phyloP scores from a whole-genome alignment of 306 rosid species.

The Prunus mume region DNA sequence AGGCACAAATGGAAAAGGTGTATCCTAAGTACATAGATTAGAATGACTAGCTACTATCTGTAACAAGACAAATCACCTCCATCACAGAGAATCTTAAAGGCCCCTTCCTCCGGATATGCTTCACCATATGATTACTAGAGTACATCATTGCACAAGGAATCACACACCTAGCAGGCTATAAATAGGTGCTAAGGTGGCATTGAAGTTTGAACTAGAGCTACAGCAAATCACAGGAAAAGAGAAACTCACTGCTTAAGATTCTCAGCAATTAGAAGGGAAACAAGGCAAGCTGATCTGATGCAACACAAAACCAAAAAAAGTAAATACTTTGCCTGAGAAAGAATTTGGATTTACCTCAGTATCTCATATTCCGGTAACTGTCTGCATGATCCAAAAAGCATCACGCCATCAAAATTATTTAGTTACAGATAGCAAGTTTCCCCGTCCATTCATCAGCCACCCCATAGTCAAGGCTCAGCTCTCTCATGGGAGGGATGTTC shows the following conservation, averaged over 20 bases:
- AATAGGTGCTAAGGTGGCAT: constrained; percentile 12
- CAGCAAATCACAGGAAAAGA: not conserved
- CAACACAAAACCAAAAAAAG: not conserved
- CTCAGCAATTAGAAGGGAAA: not conserved
- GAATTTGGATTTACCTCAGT: constrained; percentile 42
- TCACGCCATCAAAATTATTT: constrained; percentile 32
- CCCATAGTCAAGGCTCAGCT: constrained; percentile 96
- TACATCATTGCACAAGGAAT: constrained; percentile 15
- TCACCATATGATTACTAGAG: not conserved
- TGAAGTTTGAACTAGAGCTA: constrained; percentile 2
- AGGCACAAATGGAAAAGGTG: not conserved
- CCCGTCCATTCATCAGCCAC: constrained; percentile 70
- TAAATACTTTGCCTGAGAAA: not conserved
- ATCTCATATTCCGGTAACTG: constrained; percentile 25
- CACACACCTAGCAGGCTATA: constrained; percentile 15
- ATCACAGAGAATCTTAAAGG: not conserved
- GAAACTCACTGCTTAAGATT: no score
- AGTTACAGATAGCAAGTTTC: constrained; percentile 74
- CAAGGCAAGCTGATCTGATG: constrained; percentile 11
- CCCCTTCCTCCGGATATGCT: not conserved
- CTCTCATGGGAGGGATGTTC: constrained; percentile 97
- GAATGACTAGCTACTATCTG: constrained; percentile 1
- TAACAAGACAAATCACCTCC: constrained; percentile 11
- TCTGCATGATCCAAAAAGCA: constrained; percentile 35
- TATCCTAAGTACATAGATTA: constrained; percentile 1